phyloP scores from a whole-genome alignment of 2,329 filamentous ascomycete species.

The Aspergillus sp. region DNA sequence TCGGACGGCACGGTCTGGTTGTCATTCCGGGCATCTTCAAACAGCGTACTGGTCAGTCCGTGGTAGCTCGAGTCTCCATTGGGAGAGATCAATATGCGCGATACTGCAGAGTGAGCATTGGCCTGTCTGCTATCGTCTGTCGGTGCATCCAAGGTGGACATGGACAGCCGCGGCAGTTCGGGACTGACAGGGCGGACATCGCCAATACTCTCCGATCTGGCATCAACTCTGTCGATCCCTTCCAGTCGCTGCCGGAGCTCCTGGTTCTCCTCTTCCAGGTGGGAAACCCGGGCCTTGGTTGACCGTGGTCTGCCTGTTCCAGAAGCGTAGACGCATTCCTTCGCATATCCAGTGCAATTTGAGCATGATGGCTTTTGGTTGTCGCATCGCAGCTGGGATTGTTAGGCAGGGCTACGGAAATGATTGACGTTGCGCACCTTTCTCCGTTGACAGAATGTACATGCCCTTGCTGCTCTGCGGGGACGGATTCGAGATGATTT shows the following conservation, averaged over 20 bases:
- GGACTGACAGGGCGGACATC: too few species aligned
- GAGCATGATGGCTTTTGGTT: constrained; percentile 6
- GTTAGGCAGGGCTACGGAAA: not conserved
- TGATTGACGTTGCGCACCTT: not conserved
- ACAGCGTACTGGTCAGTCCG: not conserved
- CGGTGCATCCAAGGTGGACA: not conserved
- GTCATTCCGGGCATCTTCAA: constrained; percentile 42
- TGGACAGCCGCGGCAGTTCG: too few species aligned
- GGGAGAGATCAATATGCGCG: constrained; percentile 19
- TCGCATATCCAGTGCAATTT: constrained; percentile 34
- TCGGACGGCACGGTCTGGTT: constrained; percentile 25
- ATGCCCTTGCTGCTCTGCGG: not conserved
- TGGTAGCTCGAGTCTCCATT: constrained; percentile 16
- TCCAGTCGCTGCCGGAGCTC: not conserved
- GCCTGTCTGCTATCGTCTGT: not conserved
- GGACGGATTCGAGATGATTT: too few species aligned
- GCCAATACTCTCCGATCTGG: too few species aligned
- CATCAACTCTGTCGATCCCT: too few species aligned
- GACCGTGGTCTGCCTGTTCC: constrained; percentile 23
- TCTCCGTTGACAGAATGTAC: not conserved
- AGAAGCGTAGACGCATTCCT: constrained; percentile 41
- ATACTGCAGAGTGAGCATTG: not conserved
- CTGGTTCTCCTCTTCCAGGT: constrained; percentile 12
- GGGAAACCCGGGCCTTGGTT: constrained; percentile 15
- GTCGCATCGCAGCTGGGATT: constrained; percentile 6